These are phyloP conservation scores for Lasiosphaeria miniovina DNA, from an alignment of 495 filamentous ascomycete genomes.

Conservation along the genomic window DNA sequence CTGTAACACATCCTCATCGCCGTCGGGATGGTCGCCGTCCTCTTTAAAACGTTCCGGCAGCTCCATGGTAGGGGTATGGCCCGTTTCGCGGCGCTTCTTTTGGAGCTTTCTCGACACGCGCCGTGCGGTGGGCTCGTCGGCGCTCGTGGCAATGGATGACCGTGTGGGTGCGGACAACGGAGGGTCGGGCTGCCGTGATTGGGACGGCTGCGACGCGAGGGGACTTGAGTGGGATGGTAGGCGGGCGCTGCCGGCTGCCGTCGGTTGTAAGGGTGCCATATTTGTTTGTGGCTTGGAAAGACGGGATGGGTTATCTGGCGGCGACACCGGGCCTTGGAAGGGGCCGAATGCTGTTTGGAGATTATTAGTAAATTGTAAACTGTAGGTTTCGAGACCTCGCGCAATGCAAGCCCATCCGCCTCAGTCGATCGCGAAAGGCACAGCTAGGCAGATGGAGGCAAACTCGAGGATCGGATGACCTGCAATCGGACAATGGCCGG, in stretches of 20 bases:
- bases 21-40: conserved; percentile 57
- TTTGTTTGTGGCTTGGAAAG: no score
- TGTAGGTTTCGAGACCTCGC: no score
- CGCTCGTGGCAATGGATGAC: conserved; percentile 11
- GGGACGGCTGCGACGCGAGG: conserved; percentile 4
- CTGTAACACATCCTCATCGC: conserved; percentile 68
- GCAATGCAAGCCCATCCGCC: no score
- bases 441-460: no score
- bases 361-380: no score
- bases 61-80: conserved; percentile 61
- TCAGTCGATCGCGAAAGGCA: no score
- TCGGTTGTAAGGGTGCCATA: conserved; percentile 16
- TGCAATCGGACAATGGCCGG: no score
- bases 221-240: conserved; percentile 5
- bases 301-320: neutral
- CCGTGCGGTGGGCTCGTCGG: conserved; percentile 24
- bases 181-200: conserved; percentile 18
- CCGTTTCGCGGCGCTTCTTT: conserved; percentile 52
- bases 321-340: neutral
- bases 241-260: neutral
- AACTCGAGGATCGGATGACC: no score
- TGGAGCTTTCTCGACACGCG: conserved; percentile 52
- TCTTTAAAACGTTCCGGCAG: conserved; percentile 76
- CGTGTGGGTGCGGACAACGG: conserved; percentile 17
- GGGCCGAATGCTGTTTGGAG: no score